Evolutionary conservation across 805 yeast genomes (phyloP).

Genomic region (Pichia manshurica): DNA sequence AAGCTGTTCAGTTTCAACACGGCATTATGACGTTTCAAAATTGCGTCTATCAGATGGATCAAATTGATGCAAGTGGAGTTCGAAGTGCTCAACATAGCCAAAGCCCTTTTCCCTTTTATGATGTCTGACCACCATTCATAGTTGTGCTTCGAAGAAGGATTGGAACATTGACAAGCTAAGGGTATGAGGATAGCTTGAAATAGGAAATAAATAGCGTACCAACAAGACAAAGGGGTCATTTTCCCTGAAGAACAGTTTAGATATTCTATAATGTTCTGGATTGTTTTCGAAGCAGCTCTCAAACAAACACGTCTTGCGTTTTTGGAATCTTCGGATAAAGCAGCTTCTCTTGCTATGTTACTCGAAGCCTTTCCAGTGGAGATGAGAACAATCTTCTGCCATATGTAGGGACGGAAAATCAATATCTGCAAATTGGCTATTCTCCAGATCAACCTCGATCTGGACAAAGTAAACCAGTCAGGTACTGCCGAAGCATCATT

Average conservation of each 20-base stretch:
- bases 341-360: slow-evolving; percentile 14
- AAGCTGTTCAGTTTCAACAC: slow-evolving; percentile 10
- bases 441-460: slow-evolving; percentile 54
- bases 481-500: slow-evolving; percentile 27
- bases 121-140: slow-evolving; percentile 41
- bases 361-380: slow-evolving; percentile 16
- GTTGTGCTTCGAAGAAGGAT: slow-evolving; percentile 41
- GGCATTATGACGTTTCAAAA: slow-evolving; percentile 23
- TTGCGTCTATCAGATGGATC: slow-evolving; percentile 39
- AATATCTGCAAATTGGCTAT: slow-evolving; percentile 50
- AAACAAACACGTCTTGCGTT: slow-evolving; percentile 47
- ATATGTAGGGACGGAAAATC: slow-evolving; percentile 49
- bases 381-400: slow-evolving; percentile 36
- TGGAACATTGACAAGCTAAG: slow-evolving; percentile 47
- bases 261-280: slow-evolving; percentile 42
- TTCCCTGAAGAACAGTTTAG: slow-evolving; percentile 18
- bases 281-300: slow-evolving; percentile 47
- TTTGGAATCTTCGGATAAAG: slow-evolving; percentile 36
- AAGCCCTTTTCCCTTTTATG: slow-evolving; percentile 35
- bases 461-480: slow-evolving; percentile 49
- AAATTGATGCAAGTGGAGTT: slow-evolving; percentile 44
- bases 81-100: slow-evolving; percentile 34
- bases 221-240: slow-evolving; percentile 44
- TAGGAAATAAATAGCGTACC: slow-evolving; percentile 60
- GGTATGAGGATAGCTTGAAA: slow-evolving; percentile 61